Percentiles rank a stretch among this genome's conserved stretches.
Evolutionary conservation across 805 yeast genomes (phyloP).

Genomic region (Wickerhamomyces chambardii): DNA sequence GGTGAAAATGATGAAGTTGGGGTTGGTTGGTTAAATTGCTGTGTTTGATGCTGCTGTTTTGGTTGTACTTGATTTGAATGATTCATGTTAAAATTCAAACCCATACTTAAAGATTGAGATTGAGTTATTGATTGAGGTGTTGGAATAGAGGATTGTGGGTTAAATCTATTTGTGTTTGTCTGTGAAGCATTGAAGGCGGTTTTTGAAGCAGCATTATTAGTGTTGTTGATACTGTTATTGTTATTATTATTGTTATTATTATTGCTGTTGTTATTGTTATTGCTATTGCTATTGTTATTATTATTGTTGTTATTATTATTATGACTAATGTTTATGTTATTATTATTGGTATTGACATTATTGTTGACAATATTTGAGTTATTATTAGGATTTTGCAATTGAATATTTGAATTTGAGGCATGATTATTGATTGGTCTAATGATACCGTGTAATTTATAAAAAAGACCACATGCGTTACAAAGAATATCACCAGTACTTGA

Average conservation of each 20-base stretch:
- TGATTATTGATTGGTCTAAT: slow-evolving; percentile 51
- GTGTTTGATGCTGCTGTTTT: neutral
- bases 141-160: neutral
- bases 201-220: too few species aligned
- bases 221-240: too few species aligned
- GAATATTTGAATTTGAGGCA: neutral
- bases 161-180: too few species aligned
- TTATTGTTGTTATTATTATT: too few species aligned
- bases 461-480: slow-evolving; percentile 94
- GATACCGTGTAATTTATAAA: slow-evolving; percentile 85
- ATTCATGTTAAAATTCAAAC: too few species aligned
- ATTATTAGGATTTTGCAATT: neutral
- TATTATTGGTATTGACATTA: slow-evolving; percentile 1
- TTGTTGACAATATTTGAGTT: neutral
- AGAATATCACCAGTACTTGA: slow-evolving; percentile 84
- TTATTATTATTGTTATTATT: too few species aligned
- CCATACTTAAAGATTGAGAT: neutral
- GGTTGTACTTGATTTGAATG: neutral
- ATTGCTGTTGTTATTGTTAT: neutral
- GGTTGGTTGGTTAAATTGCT: neutral
- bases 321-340: too few species aligned
- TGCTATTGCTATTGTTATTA: too few species aligned
- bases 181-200: too few species aligned
- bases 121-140: neutral
- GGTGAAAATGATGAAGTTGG: neutral